Conservation (phyloP, 2,329 filamentous ascomycete genomes). For the Apiospora koreana region DNA sequence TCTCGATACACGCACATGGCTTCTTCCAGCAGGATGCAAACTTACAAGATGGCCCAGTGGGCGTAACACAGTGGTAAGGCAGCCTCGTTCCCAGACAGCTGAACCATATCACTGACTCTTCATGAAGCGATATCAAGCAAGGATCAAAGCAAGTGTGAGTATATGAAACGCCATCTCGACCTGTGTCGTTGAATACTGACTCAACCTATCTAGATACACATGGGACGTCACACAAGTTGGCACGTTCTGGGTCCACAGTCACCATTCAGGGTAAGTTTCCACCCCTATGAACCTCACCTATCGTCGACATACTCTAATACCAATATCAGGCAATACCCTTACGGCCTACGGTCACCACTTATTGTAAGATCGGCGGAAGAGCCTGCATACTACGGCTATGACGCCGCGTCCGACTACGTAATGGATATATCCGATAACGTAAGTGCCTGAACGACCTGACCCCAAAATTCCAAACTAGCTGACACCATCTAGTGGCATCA, state of each 20-base stretch:
- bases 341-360: conserved; percentile 9
- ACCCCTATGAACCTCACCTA: no score
- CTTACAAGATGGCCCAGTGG: conserved; percentile 3
- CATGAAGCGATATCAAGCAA: not conserved
- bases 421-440: conserved; percentile 11
- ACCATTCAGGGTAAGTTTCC: conserved; percentile 1
- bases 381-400: conserved; percentile 9
- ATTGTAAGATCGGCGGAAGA: conserved; percentile 9
- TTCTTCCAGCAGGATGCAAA: conserved; percentile 7
- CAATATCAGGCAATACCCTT: conserved; percentile 4
- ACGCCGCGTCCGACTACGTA: not conserved
- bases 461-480: not conserved
- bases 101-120: not conserved
- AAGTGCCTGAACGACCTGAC: not conserved
- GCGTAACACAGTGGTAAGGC: conserved; percentile 11
- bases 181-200: not conserved
- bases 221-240: conserved; percentile 2
- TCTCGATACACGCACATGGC: conserved; percentile 10
- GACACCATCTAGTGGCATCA: not conserved
- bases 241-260: conserved; percentile 13
- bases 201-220: not conserved
- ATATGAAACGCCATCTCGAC: not conserved
- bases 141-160: not conserved
- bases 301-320: not conserved
- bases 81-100: no score